Percentiles rank a stretch among this genome's conserved stretches.
These are phyloP conservation scores for Plenodomus lindquistii DNA, from an alignment of 2,329 filamentous ascomycete genomes.

Conservation along the genomic window DNA sequence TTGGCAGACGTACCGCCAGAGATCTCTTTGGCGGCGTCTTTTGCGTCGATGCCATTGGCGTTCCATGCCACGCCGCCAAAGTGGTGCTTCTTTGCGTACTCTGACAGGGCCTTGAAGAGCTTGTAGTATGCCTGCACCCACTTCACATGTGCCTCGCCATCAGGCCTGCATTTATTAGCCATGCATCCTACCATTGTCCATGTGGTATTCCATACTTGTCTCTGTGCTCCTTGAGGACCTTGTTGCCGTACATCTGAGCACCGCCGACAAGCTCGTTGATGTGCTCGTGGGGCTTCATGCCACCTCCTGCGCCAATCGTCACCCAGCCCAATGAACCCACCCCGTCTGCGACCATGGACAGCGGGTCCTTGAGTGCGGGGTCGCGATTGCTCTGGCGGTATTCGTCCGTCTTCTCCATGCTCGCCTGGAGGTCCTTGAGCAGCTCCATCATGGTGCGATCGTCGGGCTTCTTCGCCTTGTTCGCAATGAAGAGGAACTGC, in stretches of 20 bases:
- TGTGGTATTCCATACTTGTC: constrained; percentile 62
- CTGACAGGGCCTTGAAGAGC: constrained; percentile 80
- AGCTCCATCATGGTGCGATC: constrained; percentile 73
- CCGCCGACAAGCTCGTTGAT: constrained; percentile 81
- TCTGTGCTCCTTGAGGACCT: constrained; percentile 88
- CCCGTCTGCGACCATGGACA: constrained; percentile 86
- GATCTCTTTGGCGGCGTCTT: constrained; percentile 67
- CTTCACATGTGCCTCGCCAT: constrained; percentile 72
- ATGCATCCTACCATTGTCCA: neutral
- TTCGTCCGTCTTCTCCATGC: constrained; percentile 76
- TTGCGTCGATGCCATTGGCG: constrained; percentile 70
- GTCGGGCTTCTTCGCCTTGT: constrained; percentile 90
- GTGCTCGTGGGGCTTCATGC: constrained; percentile 75
- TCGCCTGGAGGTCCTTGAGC: constrained; percentile 83
- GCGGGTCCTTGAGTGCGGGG: constrained; percentile 74
- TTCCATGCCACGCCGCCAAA: constrained; percentile 86
- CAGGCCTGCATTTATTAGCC: constrained; percentile 53
- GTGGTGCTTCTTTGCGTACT: constrained; percentile 85
- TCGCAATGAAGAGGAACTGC: constrained; percentile 83
- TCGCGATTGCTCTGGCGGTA: constrained; percentile 81
- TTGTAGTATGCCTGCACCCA: constrained; percentile 94
- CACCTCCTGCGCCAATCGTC: constrained; percentile 64
- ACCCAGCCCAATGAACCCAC: constrained; percentile 92
- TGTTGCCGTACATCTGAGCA: constrained; percentile 92
- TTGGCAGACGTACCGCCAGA: constrained; percentile 48